These are phyloP conservation scores for Aspergillus ustus DNA, from an alignment of 2,329 filamentous ascomycete species.

Conservation along the genomic window DNA sequence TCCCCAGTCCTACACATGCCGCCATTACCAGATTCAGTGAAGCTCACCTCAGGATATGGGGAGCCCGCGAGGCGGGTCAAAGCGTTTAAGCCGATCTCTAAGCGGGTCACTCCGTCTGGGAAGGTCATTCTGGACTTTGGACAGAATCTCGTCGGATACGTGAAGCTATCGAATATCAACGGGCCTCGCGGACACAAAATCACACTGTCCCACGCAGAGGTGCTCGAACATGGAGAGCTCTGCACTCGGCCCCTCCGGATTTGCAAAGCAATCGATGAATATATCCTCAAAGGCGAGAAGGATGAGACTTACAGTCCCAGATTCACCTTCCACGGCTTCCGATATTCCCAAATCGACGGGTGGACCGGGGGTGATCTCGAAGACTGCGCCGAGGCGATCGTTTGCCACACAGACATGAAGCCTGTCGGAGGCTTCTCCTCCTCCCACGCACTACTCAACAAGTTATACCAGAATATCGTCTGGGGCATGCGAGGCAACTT, in stretches of 20 bases:
- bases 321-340: constrained; percentile 60
- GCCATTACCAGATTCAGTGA: constrained; percentile 37
- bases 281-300: constrained; percentile 38
- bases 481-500: constrained; percentile 67
- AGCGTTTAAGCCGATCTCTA: constrained; percentile 30
- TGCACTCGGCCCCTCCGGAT: constrained; percentile 49
- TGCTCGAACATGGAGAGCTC: constrained; percentile 55
- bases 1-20: constrained; percentile 40
- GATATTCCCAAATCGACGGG: constrained; percentile 49
- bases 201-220: constrained; percentile 58
- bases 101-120: constrained; percentile 44
- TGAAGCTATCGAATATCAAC: constrained; percentile 41
- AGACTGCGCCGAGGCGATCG: constrained; percentile 25
- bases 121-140: constrained; percentile 62
- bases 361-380: constrained; percentile 17
- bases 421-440: constrained; percentile 57
- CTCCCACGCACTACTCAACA: constrained; percentile 57
- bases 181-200: constrained; percentile 19
- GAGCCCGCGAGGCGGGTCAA: constrained; percentile 47
- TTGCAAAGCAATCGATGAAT: constrained; percentile 49
- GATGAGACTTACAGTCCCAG: constrained; percentile 48
- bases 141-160: constrained; percentile 61
- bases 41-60: background rate
- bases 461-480: constrained; percentile 58
- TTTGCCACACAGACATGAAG: constrained; percentile 58